phyloP scores from a whole-genome alignment of 192 early-diverging fungal genomes.

The Coemansia aciculifera region DNA sequence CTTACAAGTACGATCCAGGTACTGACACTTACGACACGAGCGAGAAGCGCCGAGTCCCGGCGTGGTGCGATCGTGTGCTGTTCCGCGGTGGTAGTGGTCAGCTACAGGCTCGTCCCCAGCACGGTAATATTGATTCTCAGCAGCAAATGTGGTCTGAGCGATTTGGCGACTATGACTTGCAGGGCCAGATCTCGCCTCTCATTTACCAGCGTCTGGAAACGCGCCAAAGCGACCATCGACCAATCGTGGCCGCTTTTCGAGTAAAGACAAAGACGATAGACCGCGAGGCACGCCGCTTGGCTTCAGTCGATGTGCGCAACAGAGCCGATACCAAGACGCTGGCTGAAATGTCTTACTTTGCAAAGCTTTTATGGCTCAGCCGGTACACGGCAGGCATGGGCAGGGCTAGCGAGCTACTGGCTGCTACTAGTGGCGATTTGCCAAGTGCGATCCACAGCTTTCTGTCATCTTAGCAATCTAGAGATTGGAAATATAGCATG shows the following conservation, averaged over 20 bases:
- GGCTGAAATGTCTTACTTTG: slow-evolving; percentile 33
- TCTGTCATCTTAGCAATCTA: background rate
- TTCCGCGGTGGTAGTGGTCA: slow-evolving; percentile 53
- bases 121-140: background rate
- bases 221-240: slow-evolving; percentile 80
- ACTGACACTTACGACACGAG: slow-evolving; percentile 85
- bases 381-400: slow-evolving; percentile 25
- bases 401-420: slow-evolving; percentile 28
- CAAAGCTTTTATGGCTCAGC: slow-evolving; percentile 42
- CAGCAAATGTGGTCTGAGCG: slow-evolving; percentile 2
- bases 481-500: background rate
- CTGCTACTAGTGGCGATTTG: slow-evolving; percentile 24
- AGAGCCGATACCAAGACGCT: slow-evolving; percentile 52
- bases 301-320: slow-evolving; percentile 54
- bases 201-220: slow-evolving; percentile 72
- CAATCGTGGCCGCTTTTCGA: slow-evolving; percentile 71
- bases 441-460: slow-evolving; percentile 17
- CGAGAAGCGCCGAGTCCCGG: slow-evolving; percentile 90
- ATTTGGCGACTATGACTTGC: slow-evolving; percentile 19
- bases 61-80: slow-evolving; percentile 95
- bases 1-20: slow-evolving; percentile 95
- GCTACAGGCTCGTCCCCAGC: background rate
- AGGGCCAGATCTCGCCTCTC: slow-evolving; percentile 37
- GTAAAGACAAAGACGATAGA: slow-evolving; percentile 63
- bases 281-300: slow-evolving; percentile 48